Evolutionary conservation across 2,329 filamentous ascomycete genomes (phyloP), one percentile per base, ranked within the genome.

Genomic region (Fusarium circinatum): DNA sequence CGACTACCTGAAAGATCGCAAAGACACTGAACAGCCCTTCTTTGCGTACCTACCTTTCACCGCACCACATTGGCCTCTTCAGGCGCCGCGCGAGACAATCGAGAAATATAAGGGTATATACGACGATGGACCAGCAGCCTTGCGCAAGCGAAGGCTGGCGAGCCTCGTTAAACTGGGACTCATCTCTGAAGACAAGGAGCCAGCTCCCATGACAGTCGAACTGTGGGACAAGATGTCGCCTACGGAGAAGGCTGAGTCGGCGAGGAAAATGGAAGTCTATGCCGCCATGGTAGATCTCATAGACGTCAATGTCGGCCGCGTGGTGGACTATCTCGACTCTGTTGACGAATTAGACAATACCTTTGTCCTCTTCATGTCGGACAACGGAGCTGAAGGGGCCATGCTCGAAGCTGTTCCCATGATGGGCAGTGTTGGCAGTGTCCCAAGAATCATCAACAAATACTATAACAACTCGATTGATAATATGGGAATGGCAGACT

Each of bases 31-130:
- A 6, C 62, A 68, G 34, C 78, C 78, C 0, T 79, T 79, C 67
- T 78, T 81, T 57, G 75, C 70, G 10, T 80, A 77, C 26, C 54
- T 80, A 6, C 68, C 78, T 3, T 91, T 90, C 76, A 89, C 89
- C 0, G 89, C 89, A 0, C 89, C 89, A 5, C 89, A 91, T 73
- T 91, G 89, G 89, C 89, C 89, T 5, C 80, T 91, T 5, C 89
- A 91, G 75, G 89, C 89, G 0, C 88, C 89, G 0, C 78, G 81
- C 42, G 85, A 89, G 70, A 86, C 86, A 60, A 86, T 89, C 44
- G 82, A 85, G 22, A 87, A 89, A 64, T 92, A 91, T 77, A 83
- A 83, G 12, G 89, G 89, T 5, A 81, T 89, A 0, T 92, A 63
- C 34, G 86, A 90, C 48, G 88, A 89, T 6, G 90, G 90, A 0